Base-by-base conservation (phyloP, 306 rosid genomes). In the Lathyrus aphaca region DNA sequence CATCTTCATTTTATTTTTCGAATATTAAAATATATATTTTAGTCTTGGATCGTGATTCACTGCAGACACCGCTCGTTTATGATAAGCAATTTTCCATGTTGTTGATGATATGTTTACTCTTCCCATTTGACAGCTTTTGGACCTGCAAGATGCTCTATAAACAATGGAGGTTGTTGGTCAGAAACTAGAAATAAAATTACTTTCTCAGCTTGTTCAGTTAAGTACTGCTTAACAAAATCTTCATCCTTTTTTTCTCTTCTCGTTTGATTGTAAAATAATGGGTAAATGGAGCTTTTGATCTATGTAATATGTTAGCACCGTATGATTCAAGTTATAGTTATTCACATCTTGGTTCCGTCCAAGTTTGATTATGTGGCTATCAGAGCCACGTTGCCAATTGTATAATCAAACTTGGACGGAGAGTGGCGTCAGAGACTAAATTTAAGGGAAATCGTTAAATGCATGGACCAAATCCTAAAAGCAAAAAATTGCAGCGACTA, bases 161-260 rank as follows among this genome's bases (percentile, higher is more conserved):
- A 84, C 79, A 84, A 90, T 39, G 99, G 99, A 64, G 97, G 97
- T 15, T 94, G 99, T 78, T 94, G 99, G 99, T 85, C 89, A 23
- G 95, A 84, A 14, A 74, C 73, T 43, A 84, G 13, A 80, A 37
- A 88, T 8, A 82, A 71, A 71, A 38, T 71, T 7, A 63, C 82
- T 59, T 77, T 77, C 85, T 84, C 99, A 1, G 97, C 99, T 73
- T 94, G 99, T 83, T 90, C 91, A 87, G 99, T 94, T 93, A 73
- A 86, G 99, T 91, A 85, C 48, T 55, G 15, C 71, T 68, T 72
- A 35, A 69, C 59, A 71, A 73, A 55, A 35, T 27, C 79, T 77
- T 62, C 39, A 6, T 21, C 76, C 3, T 23, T 48, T 15, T 8
- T 65, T 66, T 32, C 14, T 35, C 14, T 5, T 7, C 8, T n/a